Percentiles rank a stretch among this genome's conserved stretches.
These are phyloP conservation scores for Penicillium sp. DNA, from an alignment of 2,329 filamentous ascomycete genomes.

Conservation along the genomic window DNA sequence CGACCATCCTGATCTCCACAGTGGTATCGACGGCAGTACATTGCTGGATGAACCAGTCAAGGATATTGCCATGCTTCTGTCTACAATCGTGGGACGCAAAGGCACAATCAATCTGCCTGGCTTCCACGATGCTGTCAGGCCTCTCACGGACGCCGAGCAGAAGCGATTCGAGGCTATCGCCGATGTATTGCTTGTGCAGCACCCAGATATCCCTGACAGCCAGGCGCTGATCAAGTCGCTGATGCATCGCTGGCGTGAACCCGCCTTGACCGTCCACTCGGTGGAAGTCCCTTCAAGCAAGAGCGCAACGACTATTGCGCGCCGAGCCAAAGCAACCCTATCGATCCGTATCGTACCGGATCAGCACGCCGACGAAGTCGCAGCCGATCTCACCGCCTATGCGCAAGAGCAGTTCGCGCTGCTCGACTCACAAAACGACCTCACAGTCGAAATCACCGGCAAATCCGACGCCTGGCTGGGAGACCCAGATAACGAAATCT, in stretches of 20 bases:
- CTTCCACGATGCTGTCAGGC: slow-evolving; percentile 82
- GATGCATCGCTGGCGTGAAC: slow-evolving; percentile 93
- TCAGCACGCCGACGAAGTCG: slow-evolving; percentile 79
- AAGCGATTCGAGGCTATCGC: slow-evolving; percentile 81
- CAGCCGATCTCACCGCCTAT: slow-evolving; percentile 63
- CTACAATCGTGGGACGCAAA: slow-evolving; percentile 74
- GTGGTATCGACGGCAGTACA: slow-evolving; percentile 91
- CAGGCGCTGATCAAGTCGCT: slow-evolving; percentile 76
- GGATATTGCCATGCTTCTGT: slow-evolving; percentile 79
- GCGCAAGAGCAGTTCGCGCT: slow-evolving; percentile 67
- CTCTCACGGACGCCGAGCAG: slow-evolving; percentile 71
- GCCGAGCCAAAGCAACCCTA: slow-evolving; percentile 80
- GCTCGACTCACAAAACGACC: slow-evolving; percentile 74
- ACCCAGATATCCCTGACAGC: slow-evolving; percentile 61
- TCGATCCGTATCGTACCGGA: slow-evolving; percentile 91
- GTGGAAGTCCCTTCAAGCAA: slow-evolving; percentile 80
- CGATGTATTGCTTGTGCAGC: slow-evolving; percentile 68
- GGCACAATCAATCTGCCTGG: slow-evolving; percentile 81
- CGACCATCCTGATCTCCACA: slow-evolving; percentile 83
- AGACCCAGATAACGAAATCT: slow-evolving; percentile 85
- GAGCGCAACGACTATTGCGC: slow-evolving; percentile 80
- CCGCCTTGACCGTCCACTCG: slow-evolving; percentile 88
- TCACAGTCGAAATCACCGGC: slow-evolving; percentile 83
- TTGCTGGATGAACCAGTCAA: slow-evolving; percentile 88
- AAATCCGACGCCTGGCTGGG: slow-evolving; percentile 95